Percentiles rank a stretch among this genome's conserved stretches.
These are phyloP conservation scores for Lentinus brumalis DNA, from an alignment of 768 basidiomycete species.

Conservation along the genomic window DNA sequence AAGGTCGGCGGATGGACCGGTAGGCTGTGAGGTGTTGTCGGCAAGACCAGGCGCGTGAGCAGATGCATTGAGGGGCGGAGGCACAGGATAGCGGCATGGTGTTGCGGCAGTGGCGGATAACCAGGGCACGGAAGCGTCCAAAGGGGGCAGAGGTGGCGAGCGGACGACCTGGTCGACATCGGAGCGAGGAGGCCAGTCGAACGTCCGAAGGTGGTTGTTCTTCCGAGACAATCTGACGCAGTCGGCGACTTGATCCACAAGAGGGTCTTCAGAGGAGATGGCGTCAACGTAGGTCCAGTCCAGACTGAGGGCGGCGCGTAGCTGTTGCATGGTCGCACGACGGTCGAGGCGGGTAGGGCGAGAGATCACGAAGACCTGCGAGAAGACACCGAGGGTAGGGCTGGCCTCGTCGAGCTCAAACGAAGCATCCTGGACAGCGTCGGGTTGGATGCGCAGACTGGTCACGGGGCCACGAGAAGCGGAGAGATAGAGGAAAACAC, in stretches of 20 bases:
- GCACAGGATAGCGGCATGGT: not conserved
- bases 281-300: constrained; percentile 60
- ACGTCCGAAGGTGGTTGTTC: not conserved
- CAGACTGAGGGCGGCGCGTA: constrained; percentile 49
- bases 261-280: constrained; percentile 38
- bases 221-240: constrained; percentile 38
- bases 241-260: constrained; percentile 44
- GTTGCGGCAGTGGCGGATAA: not conserved
- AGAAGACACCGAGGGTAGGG: constrained; percentile 40
- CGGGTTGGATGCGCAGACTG: not conserved
- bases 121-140: not conserved
- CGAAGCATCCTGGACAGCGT: not conserved
- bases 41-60: too few species aligned
- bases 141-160: not conserved
- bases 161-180: not conserved
- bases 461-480: not conserved
- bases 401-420: not conserved
- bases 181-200: constrained; percentile 26
- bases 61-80: not conserved
- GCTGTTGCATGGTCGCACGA: constrained; percentile 55
- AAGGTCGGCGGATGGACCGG: not conserved
- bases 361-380: constrained; percentile 58
- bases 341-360: constrained; percentile 59
- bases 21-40: not conserved
- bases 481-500: not conserved